Base-by-base conservation (phyloP, 192 early-diverging fungal species). In the Rhizoclosmatium globosum region DNA sequence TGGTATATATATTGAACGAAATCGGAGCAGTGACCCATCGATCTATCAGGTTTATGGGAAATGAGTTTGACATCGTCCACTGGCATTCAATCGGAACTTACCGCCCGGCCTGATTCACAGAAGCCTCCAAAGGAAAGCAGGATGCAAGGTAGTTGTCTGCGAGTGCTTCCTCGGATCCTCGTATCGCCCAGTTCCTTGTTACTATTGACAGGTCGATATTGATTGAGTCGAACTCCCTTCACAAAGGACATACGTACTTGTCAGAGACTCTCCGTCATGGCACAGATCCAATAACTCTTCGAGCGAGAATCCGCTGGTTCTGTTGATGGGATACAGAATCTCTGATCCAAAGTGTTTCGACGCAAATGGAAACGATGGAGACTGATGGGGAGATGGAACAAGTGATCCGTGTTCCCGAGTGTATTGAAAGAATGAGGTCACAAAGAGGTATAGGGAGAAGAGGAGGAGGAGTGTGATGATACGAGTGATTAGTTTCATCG, bases 21-120 rank as follows among this genome's bases (percentile, higher is more conserved):
- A 48, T 77, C 76, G 1, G 43, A 50, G 48, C 76, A 77, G 41
- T 77, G 76, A 15, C 76, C 76, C 66, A 42, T 59, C 3, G 58
- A 61, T 0, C 70, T 19, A 39, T 15, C 68, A 17, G 19, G 17
- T 47, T 19, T 38, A 64, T n/a, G n/a, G n/a, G n/a, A n/a, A n/a
- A n/a, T n/a, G n/a, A n/a, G n/a, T 57, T n/a, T n/a, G 56, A 9
- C 56, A 57, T 13, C 9, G 56, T 57, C 56, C 56, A 57, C n/a
- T 57, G 56, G n/a, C 56, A 57, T 7, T 64, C 62, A n/a, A n/a
- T n/a, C n/a, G n/a, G n/a, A n/a, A n/a, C n/a, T n/a, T n/a, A n/a
- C n/a, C 31, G 67, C 15, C 48, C 46, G 17, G 4, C 48, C 15
- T 57, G 48, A 45, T 7, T 53, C 9, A 47, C 31, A 47, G 47